These are phyloP conservation scores for Puya raimondii DNA, from an alignment of 176 grass and related monocot species.

Conservation along the genomic window DNA sequence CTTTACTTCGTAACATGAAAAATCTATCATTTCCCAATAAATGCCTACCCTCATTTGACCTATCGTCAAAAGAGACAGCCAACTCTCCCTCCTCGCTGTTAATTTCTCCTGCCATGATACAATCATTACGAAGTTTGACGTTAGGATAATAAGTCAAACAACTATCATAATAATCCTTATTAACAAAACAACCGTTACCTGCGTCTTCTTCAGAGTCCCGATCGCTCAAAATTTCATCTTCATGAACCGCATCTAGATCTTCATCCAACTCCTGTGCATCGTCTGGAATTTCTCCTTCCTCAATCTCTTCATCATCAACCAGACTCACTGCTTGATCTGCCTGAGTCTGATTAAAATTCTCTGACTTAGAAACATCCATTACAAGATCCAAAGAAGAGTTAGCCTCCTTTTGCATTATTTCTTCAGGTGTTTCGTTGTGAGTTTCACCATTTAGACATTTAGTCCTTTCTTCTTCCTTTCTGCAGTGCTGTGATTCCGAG, in stretches of 20 bases:
- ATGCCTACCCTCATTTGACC: not conserved
- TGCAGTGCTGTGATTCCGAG: not conserved
- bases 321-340: not conserved
- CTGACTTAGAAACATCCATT: not conserved
- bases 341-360: slow-evolving; percentile 9
- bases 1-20: slow-evolving; percentile 10
- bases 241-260: slow-evolving; percentile 17
- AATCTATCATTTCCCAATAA: slow-evolving; percentile 5
- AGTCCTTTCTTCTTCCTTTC: not conserved
- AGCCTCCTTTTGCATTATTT: not conserved
- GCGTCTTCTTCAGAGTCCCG: slow-evolving; percentile 28
- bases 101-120: no score
- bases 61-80: not conserved
- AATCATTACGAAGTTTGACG: no score
- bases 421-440: not conserved
- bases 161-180: slow-evolving; percentile 15
- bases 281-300: slow-evolving; percentile 90
- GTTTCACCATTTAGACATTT: not conserved
- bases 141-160: no score
- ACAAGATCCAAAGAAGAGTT: not conserved
- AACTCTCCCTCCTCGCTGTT: no score
- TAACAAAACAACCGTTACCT: slow-evolving; percentile 12
- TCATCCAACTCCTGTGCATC: slow-evolving; percentile 39
- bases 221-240: slow-evolving; percentile 27
- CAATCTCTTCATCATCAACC: slow-evolving; percentile 29